These are phyloP conservation scores for Teunomyces cretensis DNA, from an alignment of 805 yeast species.

Conservation along the genomic window DNA sequence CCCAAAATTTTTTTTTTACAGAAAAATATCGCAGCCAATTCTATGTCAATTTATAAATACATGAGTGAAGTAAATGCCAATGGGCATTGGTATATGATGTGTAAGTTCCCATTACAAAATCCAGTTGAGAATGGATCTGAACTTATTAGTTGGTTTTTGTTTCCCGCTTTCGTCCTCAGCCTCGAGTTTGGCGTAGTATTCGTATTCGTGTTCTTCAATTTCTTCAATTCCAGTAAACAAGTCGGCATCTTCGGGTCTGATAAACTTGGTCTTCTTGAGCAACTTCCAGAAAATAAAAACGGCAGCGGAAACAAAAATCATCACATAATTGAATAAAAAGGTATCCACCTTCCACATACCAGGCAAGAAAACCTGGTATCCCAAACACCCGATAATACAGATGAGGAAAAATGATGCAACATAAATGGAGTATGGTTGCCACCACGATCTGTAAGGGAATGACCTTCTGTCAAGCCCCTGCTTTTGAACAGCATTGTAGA, in stretches of 20 bases:
- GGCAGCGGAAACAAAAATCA: constrained; percentile 52
- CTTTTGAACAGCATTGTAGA: constrained; percentile 39
- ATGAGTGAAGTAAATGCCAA: not conserved
- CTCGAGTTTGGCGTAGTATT: constrained; percentile 35
- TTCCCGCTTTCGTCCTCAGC: constrained; percentile 18
- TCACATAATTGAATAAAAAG: constrained; percentile 70
- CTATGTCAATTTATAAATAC: not conserved
- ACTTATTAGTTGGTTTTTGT: constrained; percentile 7
- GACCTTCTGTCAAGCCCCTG: constrained; percentile 39
- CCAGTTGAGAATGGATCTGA: constrained; percentile 18
- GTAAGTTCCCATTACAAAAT: constrained; percentile 12
- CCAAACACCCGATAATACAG: constrained; percentile 56
- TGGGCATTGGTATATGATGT: not conserved
- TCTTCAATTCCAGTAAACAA: constrained; percentile 45
- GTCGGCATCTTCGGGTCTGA: constrained; percentile 48
- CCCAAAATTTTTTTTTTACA: too few relatives aligned
- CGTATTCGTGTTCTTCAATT: constrained; percentile 50
- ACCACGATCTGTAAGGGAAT: constrained; percentile 45
- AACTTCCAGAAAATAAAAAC: constrained; percentile 38
- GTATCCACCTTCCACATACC: constrained; percentile 61
- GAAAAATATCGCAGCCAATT: too few relatives aligned
- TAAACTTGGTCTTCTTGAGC: constrained; percentile 33
- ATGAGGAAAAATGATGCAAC: constrained; percentile 31
- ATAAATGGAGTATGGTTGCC: constrained; percentile 39
- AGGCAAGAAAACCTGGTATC: constrained; percentile 68